Evolutionary conservation across 495 filamentous ascomycete genomes (phyloP), one percentile per base, ranked within the genome.

Genomic region (Zalerion maritima): DNA sequence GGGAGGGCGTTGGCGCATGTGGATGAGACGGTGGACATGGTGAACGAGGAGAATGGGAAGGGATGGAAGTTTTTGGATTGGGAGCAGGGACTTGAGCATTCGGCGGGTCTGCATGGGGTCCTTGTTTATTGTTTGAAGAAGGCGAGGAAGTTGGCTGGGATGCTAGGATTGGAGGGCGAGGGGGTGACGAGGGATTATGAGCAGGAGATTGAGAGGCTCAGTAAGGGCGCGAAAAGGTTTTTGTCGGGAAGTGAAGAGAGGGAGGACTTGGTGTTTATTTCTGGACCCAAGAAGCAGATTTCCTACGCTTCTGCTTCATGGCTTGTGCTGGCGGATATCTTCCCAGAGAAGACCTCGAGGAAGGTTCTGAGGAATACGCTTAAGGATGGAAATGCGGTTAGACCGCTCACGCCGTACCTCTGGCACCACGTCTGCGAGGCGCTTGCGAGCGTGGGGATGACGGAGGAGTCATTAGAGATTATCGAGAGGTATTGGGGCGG

Each of bases 31-130:
- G n/a, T n/a, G n/a, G n/a, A n/a, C n/a, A n/a, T n/a, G n/a, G n/a
- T n/a, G n/a, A n/a, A n/a, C n/a, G n/a, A n/a, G n/a, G n/a, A n/a
- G n/a, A 33, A 31, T 7, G 35, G 41, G 26, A 23, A 16, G 24
- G 28, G 30, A 6, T 49, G 42, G 45, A 45, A 46, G 12, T 49
- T 49, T 21, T 33, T 49, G 2, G 45, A 49, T 18, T 49, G 36
- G 45, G 32, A 41, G 6, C 26, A 40, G 1, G 31, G 21, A 1
- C 42, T 49, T 2, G 42, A 49, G 13, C 33, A 33, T 1, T 26
- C 26, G 14, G 40, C 45, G 10, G 45, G 45, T 3, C 38, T 45
- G 29, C 43, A 49, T 24, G 46, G 40, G 5, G 21, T 49, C 4
- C 28, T 46, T 8, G 26, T 46, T 2, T 49, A 32, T 23, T 42